A percentile compares a stretch with the other conserved stretches of the same genome.
These are phyloP conservation scores for Naganishia kalamii DNA, from an alignment of 768 basidiomycete species.

Conservation along the genomic window DNA sequence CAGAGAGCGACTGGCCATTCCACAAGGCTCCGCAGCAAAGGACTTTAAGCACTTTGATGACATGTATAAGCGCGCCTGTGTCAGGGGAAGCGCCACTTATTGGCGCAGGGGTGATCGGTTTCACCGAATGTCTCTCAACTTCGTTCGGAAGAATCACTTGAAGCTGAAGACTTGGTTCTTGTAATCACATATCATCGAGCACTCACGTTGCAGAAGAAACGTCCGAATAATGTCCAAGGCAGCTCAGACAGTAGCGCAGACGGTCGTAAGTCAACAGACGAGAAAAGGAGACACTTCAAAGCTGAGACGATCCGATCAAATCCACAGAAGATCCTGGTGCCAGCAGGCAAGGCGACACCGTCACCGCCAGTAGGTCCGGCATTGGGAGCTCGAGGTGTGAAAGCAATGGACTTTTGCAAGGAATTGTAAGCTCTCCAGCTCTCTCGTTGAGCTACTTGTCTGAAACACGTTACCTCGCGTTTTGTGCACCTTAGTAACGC, in stretches of 20 bases:
- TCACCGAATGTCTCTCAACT: neutral
- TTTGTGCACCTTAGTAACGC: conserved; percentile 57
- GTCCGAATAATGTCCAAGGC: neutral
- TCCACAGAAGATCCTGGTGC: conserved; percentile 59
- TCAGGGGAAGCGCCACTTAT: neutral
- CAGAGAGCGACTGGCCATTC: too few relatives aligned
- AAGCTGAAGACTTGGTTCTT: too few relatives aligned
- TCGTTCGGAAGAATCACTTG: neutral
- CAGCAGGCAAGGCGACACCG: conserved; percentile 90
- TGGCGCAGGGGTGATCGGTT: conserved; percentile 3
- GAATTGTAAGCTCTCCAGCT: conserved; percentile 59
- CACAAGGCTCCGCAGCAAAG: too few relatives aligned
- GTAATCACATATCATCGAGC: neutral
- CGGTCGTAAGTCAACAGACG: conserved; percentile 9
- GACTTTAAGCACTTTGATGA: too few relatives aligned
- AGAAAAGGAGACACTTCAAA: too few relatives aligned
- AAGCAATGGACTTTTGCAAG: conserved; percentile 99
- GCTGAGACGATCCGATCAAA: neutral
- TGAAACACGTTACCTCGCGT: neutral
- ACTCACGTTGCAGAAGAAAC: neutral
- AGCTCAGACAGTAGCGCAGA: conserved; percentile 5
- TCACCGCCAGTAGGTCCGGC: conserved; percentile 95
- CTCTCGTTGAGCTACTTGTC: neutral
- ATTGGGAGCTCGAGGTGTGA: conserved; percentile 93
- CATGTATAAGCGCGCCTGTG: neutral